A percentile compares a stretch with the other conserved stretches of the same genome.
These are phyloP conservation scores for Helichrysum umbraculigerum DNA, from an alignment of 129 eudicot genomes.

Conservation along the genomic window DNA sequence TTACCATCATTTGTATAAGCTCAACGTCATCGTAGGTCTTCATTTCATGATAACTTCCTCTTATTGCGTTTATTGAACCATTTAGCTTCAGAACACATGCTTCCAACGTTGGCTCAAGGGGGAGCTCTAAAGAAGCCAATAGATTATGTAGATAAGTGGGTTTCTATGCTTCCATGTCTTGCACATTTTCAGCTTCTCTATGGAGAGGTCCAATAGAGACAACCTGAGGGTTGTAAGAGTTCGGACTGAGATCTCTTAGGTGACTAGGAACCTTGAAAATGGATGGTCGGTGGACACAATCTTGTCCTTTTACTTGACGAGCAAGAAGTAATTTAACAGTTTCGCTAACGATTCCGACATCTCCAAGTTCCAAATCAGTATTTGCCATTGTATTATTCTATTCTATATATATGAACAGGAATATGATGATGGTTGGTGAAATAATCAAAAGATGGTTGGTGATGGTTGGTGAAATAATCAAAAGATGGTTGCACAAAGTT, in stretches of 20 bases:
- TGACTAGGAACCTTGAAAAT: neutral
- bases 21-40: neutral
- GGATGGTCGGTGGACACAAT: neutral
- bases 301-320: neutral
- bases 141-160: neutral
- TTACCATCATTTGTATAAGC: neutral
- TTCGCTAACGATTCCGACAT: neutral
- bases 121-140: neutral
- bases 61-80: neutral
- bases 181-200: neutral
- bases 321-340: neutral
- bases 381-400: neutral
- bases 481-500: too few species aligned
- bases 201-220: slow-evolving; percentile 20
- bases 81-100: neutral
- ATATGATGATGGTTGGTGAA: too few species aligned
- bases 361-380: neutral
- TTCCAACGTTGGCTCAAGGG: neutral
- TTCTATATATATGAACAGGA: too few species aligned
- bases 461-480: too few species aligned
- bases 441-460: too few species aligned
- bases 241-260: neutral
- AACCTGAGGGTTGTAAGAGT: neutral
- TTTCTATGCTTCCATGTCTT: neutral
- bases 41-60: neutral